A percentile compares a stretch with the other conserved stretches of the same genome.
Conservation (phyloP, 1,139 yeast species). For the Geotrichum macrosporum region DNA sequence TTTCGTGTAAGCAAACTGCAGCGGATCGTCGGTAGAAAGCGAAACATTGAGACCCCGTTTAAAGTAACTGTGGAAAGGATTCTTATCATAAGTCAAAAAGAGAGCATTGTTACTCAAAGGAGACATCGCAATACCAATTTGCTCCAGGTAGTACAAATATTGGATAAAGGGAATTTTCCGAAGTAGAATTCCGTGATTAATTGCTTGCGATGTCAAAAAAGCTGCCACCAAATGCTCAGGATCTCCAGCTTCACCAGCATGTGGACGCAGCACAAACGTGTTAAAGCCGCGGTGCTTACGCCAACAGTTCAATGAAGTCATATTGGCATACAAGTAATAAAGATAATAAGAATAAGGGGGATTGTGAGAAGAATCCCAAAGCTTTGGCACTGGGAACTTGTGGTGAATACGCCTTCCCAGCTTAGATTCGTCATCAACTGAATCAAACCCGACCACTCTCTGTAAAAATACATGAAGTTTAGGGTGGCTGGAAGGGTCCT, state of each 20-base stretch:
- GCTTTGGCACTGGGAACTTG: conserved; percentile 74
- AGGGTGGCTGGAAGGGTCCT: conserved; percentile 80
- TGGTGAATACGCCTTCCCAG: conserved; percentile 74
- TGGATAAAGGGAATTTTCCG: conserved; percentile 94
- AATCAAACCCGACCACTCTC: conserved; percentile 95
- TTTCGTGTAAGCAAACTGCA: conserved; percentile 92
- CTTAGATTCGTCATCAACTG: conserved; percentile 97
- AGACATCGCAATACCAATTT: conserved; percentile 98
- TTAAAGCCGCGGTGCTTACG: conserved; percentile 70
- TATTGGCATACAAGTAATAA: conserved; percentile 80
- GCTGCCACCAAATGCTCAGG: conserved; percentile 95
- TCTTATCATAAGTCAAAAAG: conserved; percentile 89
- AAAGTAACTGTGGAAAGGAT: conserved; percentile 86
- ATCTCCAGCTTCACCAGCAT: conserved; percentile 99
- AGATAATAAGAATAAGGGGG: conserved; percentile 98
- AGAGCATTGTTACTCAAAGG: conserved; percentile 95
- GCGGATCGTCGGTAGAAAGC: conserved; percentile 86
- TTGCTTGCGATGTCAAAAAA: conserved; percentile 82
- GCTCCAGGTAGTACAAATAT: conserved; percentile 86
- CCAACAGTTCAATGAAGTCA: conserved; percentile 80
- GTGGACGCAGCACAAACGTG: conserved; percentile 91
- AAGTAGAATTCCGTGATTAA: conserved; percentile 89
- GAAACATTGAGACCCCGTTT: conserved; percentile 91
- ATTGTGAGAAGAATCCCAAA: conserved; percentile 73
- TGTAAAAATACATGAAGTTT: conserved; percentile 82